Conservation (phyloP, 805 yeast species). For the Ogataea salicorniae region DNA sequence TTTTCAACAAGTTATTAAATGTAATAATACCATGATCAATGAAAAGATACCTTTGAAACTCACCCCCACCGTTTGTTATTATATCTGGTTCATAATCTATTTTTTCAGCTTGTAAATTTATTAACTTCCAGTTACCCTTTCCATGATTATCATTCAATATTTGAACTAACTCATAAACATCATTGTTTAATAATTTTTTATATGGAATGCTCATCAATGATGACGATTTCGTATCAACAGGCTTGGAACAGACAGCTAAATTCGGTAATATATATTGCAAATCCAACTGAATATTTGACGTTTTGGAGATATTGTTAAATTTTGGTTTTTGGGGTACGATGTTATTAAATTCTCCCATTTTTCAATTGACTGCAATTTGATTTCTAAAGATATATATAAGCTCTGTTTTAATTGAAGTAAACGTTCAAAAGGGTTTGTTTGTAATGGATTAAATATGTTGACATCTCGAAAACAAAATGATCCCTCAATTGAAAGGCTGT, state of each 20-base stretch:
- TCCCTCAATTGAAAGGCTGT: too few relatives aligned
- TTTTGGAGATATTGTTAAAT: too few relatives aligned
- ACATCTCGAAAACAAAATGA: too few relatives aligned
- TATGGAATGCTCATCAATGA: constrained; percentile 17
- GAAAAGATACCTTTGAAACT: constrained; percentile 48
- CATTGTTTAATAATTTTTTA: constrained; percentile 41
- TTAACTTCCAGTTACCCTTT: constrained; percentile 56
- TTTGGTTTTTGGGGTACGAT: too few relatives aligned
- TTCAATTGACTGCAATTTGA: too few relatives aligned
- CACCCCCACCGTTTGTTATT: constrained; percentile 33
- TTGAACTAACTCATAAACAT: constrained; percentile 43
- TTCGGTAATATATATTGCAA: constrained; percentile 61
- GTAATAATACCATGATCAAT: constrained; percentile 79
- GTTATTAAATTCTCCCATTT: too few relatives aligned
- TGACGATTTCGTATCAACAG: constrained; percentile 41
- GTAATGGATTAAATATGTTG: too few relatives aligned
- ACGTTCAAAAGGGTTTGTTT: too few relatives aligned
- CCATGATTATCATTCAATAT: constrained; percentile 45
- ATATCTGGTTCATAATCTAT: constrained; percentile 28
- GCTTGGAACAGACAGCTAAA: constrained; percentile 73
- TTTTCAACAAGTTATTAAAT: constrained; percentile 41
- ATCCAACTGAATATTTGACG: constrained; percentile 37
- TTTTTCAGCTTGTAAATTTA: constrained; percentile 66
- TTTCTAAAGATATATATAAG: too few relatives aligned
- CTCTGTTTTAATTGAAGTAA: too few relatives aligned